Base-by-base conservation (phyloP, 805 yeast species). In the Teunomyces pallodes region DNA sequence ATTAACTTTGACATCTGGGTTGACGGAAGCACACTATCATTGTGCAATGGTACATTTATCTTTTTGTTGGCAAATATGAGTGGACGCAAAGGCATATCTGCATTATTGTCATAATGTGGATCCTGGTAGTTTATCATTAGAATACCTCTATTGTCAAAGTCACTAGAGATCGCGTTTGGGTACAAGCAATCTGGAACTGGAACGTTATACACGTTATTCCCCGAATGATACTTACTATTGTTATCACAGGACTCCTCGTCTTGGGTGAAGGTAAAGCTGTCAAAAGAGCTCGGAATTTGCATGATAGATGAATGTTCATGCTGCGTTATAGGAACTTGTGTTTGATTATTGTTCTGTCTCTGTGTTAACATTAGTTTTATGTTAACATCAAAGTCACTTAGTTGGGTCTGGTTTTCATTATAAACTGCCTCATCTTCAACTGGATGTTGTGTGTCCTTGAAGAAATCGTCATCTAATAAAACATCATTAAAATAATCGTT, bases 51-150 rank as follows among this genome's bases (percentile, higher is more conserved):
- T 1, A 87, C 64, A 1, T 65, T 67, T 51, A 83, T 82, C 53
- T 77, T 80, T 51, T 76, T 81, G 5, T 90, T 91, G 1, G 91
- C 91, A 64, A 81, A 84, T 0, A 79, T 64, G 46, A 85, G 77
- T 0, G 92, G 84, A 5, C 63, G 57, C 1, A 80, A n/a, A 9
- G 71, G 84, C 5, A 77, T 67, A 54, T 88, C 91, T 1, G 63
- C 57, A 0, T 70, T 55, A 12, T 76, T 73, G 26, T 83, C 76
- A 55, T 81, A 91, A 54, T 67, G 81, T 0, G 97, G 96, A 52
- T 80, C 86, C 1, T 56, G 48, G 58, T 86, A 84, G 10, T 81
- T 75, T 10, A 80, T 64, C 52, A 77, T 73, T 2, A 86, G 75
- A 10, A 76, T 55, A 0, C 83, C 84, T 24, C 60, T 53, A 0